Evolutionary conservation across 176 grass and related monocot genomes (phyloP).

Genomic region (Metroxylon sagu): DNA sequence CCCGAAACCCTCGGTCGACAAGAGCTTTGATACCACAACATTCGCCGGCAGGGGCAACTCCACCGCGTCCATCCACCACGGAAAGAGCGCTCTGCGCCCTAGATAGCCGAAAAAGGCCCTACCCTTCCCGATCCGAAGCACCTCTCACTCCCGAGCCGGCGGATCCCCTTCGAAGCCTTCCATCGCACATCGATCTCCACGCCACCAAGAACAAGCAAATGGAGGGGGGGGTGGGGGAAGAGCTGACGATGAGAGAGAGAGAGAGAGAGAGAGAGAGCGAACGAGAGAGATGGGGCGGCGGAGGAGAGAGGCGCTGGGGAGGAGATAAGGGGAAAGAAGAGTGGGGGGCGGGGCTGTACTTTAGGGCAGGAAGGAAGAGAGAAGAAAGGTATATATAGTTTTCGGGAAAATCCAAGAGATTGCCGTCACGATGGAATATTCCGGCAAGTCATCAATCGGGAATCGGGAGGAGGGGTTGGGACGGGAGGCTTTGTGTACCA

Average conservation of each 20-base stretch:
- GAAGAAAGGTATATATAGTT: conserved; percentile 88
- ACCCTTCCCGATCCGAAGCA: not conserved
- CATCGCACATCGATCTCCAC: conserved; percentile 3
- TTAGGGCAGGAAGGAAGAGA: conserved; percentile 11
- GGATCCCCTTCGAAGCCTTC: not conserved
- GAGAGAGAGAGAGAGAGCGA: too few relatives aligned
- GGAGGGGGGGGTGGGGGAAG: too few relatives aligned
- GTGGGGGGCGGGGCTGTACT: conserved; percentile 2
- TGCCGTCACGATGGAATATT: conserved; percentile 31
- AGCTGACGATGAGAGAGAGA: too few relatives aligned
- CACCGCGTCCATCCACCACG: conserved; percentile 53
- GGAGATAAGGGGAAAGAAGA: conserved; percentile 21
- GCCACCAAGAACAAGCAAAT: conserved; percentile 2
- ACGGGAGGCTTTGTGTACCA: too few relatives aligned
- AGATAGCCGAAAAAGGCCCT: conserved; percentile 8
- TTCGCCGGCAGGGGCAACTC: conserved; percentile 62
- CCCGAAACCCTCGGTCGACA: conserved; percentile 40
- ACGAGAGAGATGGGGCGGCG: too few relatives aligned
- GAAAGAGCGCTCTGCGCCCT: conserved; percentile 1
- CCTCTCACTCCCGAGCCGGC: not conserved
- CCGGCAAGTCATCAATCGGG: not conserved
- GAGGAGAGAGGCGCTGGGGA: conserved; percentile 1
- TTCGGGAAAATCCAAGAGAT: conserved; percentile 82
- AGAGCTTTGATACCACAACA: conserved; percentile 35
- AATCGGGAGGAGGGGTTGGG: too few relatives aligned